phyloP scores from a whole-genome alignment of 2,329 filamentous ascomycete species.

The Trichoderma gracile region DNA sequence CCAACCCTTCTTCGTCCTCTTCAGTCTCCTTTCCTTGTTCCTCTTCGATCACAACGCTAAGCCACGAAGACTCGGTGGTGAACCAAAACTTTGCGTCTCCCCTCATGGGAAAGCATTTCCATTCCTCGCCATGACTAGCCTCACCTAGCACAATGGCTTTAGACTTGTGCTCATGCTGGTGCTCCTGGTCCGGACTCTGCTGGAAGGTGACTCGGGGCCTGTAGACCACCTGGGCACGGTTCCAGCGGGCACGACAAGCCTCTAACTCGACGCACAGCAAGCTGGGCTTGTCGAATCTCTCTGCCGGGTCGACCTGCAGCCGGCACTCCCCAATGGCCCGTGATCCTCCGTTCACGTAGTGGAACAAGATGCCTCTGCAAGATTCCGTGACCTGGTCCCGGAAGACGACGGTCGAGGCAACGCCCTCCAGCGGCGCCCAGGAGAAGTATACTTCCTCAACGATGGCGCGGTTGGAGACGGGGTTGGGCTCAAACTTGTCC shows the following conservation, averaged over 20 bases:
- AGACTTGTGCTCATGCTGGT: neutral
- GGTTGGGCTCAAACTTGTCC: neutral
- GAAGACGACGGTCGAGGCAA: neutral
- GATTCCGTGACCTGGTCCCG: neutral
- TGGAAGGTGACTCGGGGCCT: neutral
- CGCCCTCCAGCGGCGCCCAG: neutral
- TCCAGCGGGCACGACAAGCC: no score
- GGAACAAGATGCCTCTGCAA: neutral
- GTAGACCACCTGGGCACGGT: neutral
- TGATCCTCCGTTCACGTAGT: neutral
- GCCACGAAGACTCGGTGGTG: neutral
- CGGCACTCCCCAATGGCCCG: slow-evolving; percentile 1
- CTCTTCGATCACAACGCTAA: neutral
- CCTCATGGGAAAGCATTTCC: neutral
- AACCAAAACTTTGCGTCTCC: neutral
- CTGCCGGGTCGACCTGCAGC: neutral
- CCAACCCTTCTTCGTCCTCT: no score
- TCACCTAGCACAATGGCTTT: no score
- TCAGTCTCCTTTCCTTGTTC: neutral
- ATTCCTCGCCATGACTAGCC: neutral
- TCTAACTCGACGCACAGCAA: neutral
- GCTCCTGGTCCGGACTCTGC: neutral
- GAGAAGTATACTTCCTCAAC: neutral
- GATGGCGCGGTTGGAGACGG: neutral
- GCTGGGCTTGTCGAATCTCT: neutral